Conservation (phyloP, 78 protist genomes). For the Goniomonas avonlea region DNA sequence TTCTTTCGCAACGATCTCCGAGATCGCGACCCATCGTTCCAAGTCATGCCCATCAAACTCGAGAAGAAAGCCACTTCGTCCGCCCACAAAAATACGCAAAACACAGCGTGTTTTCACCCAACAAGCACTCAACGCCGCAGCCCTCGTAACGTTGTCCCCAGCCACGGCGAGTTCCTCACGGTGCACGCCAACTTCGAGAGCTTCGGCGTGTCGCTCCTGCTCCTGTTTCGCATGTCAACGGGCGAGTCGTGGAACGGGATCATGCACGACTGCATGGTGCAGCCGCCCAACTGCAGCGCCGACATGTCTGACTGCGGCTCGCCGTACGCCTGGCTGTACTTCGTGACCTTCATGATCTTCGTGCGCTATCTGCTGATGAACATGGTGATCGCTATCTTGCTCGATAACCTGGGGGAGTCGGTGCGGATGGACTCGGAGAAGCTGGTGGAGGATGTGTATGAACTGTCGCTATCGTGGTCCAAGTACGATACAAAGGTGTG, state of each 20-base stretch:
- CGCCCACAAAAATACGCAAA: no score
- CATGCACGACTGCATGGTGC: constrained; percentile 5
- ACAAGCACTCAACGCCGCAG: neutral
- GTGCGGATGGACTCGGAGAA: no score
- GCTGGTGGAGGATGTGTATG: neutral
- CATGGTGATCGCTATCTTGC: constrained; percentile 32
- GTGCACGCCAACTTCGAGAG: constrained; percentile 29
- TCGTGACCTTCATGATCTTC: neutral
- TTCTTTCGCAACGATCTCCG: no score
- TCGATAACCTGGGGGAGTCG: constrained; percentile 49
- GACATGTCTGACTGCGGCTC: constrained; percentile 33
- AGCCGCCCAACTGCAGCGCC: constrained; percentile 16
- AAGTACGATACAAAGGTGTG: no score
- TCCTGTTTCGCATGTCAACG: constrained; percentile 27
- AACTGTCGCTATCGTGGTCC: no score
- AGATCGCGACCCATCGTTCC: no score
- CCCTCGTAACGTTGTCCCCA: neutral
- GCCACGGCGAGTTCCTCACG: neutral
- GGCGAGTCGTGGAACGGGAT: constrained; percentile 40
- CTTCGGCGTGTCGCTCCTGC: neutral
- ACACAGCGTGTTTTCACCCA: no score
- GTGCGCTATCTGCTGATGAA: constrained; percentile 11
- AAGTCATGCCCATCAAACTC: no score
- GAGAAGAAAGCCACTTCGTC: no score
- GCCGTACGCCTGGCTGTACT: neutral